Conservation (phyloP, 2,329 filamentous ascomycete genomes). For the Colletotrichum lini region DNA sequence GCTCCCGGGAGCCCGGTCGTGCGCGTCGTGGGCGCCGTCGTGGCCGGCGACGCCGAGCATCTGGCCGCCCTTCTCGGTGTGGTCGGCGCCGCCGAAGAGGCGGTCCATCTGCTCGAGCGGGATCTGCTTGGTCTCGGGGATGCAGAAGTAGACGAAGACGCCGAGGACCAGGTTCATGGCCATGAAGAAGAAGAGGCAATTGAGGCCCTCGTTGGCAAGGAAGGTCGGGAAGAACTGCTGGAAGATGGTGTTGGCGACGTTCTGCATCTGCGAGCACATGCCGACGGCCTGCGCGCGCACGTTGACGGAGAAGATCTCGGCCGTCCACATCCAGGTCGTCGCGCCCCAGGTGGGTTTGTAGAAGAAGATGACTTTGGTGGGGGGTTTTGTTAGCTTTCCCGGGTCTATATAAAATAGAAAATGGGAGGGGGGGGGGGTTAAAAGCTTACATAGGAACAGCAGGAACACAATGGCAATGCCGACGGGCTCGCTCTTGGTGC, state of each 20-base stretch:
- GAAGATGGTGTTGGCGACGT: slow-evolving; percentile 77
- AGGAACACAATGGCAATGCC: slow-evolving; percentile 79
- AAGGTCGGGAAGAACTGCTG: slow-evolving; percentile 81
- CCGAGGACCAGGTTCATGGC: slow-evolving; percentile 63
- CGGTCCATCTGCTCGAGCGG: slow-evolving; percentile 70
- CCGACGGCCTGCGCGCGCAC: slow-evolving; percentile 79
- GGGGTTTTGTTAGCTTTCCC: not conserved
- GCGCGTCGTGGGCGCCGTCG: not conserved
- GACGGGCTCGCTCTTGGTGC: slow-evolving; percentile 70
- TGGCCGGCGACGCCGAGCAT: slow-evolving; percentile 51
- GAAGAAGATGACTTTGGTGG: slow-evolving; percentile 64
- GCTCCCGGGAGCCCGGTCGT: not conserved
- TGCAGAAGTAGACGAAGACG: slow-evolving; percentile 64
- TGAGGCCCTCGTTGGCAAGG: slow-evolving; percentile 67
- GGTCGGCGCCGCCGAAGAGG: slow-evolving; percentile 70
- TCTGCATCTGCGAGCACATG: slow-evolving; percentile 73
- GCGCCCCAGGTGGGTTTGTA: slow-evolving; percentile 81
- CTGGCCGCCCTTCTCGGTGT: slow-evolving; percentile 67
- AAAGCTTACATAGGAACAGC: slow-evolving; percentile 75
- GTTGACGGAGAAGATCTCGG: slow-evolving; percentile 79
- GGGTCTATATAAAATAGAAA: not conserved
- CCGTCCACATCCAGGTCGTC: slow-evolving; percentile 80
- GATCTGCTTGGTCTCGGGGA: slow-evolving; percentile 67
- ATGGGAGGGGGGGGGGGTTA: slow-evolving; percentile 51
- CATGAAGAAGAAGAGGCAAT: slow-evolving; percentile 57